phyloP scores from a whole-genome alignment of 1,139 yeast genomes.

The Lodderomyces theae region DNA sequence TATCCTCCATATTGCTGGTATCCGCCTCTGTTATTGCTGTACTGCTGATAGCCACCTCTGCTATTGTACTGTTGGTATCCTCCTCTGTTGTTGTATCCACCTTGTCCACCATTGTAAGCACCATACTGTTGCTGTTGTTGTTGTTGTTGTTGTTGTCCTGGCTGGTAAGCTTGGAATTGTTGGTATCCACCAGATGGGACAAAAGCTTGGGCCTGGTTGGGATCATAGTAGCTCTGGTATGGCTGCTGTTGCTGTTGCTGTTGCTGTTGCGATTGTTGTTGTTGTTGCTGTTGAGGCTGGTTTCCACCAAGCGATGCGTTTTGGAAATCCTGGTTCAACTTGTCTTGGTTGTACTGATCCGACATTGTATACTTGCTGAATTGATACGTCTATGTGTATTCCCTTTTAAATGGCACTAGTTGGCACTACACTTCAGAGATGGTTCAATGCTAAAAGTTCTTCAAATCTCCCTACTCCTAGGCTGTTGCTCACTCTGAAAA shows the following conservation, averaged over 20 bases:
- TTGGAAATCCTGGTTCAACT: constrained; percentile 55
- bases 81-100: constrained; percentile 18
- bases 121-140: constrained; percentile 8
- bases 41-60: constrained; percentile 27
- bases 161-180: constrained; percentile 12
- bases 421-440: background rate
- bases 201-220: constrained; percentile 42
- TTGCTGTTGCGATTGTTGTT: constrained; percentile 10
- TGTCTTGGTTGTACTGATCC: constrained; percentile 48
- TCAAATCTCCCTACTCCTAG: background rate
- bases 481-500: background rate
- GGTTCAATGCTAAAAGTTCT: background rate
- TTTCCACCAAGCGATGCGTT: constrained; percentile 39
- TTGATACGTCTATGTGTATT: background rate
- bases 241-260: constrained; percentile 9
- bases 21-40: constrained; percentile 10
- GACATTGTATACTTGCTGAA: constrained; percentile 34
- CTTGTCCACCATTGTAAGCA: constrained; percentile 16
- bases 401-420: background rate
- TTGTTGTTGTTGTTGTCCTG: constrained; percentile 8
- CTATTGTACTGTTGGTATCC: constrained; percentile 18
- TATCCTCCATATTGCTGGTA: constrained; percentile 19
- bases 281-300: constrained; percentile 18
- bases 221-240: constrained; percentile 34
- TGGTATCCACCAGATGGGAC: constrained; percentile 33